These are phyloP conservation scores for Talaromyces rugulosus DNA, from an alignment of 2,329 filamentous ascomycete genomes.

Conservation along the genomic window DNA sequence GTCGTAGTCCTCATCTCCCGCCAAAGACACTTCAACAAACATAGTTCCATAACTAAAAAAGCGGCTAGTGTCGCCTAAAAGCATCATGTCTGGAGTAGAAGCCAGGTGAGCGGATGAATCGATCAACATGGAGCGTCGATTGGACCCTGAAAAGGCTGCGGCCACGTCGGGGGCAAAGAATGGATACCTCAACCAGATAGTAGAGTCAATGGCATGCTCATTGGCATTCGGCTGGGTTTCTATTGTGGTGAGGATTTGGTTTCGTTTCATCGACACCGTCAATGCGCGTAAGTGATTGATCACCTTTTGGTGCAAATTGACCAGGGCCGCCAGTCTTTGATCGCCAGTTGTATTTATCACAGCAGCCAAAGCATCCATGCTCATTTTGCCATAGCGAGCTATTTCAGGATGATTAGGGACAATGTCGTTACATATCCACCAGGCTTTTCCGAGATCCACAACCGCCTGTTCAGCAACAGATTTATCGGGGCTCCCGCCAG, in stretches of 20 bases:
- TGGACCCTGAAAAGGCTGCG: slow-evolving; percentile 62
- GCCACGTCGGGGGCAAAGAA: slow-evolving; percentile 66
- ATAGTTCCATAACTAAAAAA: slow-evolving; percentile 78
- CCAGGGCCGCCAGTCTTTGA: slow-evolving; percentile 40
- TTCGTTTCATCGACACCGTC: slow-evolving; percentile 76
- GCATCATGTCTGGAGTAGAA: slow-evolving; percentile 64
- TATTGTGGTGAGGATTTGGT: slow-evolving; percentile 66
- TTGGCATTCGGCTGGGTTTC: slow-evolving; percentile 61
- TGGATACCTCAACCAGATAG: slow-evolving; percentile 78
- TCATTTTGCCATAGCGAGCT: slow-evolving; percentile 34
- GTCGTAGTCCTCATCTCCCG: slow-evolving; percentile 63
- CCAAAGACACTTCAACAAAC: slow-evolving; percentile 68
- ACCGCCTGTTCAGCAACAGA: slow-evolving; percentile 66
- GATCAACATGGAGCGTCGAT: slow-evolving; percentile 41
- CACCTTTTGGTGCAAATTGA: slow-evolving; percentile 52
- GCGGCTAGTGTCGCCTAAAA: slow-evolving; percentile 68
- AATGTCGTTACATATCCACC: slow-evolving; percentile 64
- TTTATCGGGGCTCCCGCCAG: slow-evolving; percentile 37
- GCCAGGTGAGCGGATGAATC: slow-evolving; percentile 42
- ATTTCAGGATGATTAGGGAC: slow-evolving; percentile 38
- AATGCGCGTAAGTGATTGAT: slow-evolving; percentile 67
- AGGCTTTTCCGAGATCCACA: slow-evolving; percentile 76
- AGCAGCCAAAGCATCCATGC: slow-evolving; percentile 37
- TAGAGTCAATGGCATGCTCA: slow-evolving; percentile 74
- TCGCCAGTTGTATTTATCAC: slow-evolving; percentile 44